Evolutionary conservation across 352 stramenopile species (phyloP).

Genomic region (Salisapilia sapeloensis): DNA sequence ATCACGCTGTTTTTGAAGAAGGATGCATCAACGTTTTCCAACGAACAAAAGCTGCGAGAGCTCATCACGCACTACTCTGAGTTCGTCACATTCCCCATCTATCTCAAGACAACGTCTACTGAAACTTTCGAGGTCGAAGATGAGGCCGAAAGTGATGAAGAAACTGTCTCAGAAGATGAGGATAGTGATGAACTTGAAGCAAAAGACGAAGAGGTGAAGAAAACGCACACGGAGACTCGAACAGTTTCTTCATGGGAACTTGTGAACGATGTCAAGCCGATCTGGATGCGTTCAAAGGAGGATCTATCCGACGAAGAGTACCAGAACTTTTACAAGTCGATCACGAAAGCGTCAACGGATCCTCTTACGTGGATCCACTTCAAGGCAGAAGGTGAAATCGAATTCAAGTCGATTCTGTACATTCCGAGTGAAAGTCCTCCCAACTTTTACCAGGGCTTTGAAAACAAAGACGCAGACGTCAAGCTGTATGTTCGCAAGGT

Average conservation of each 20-base stretch:
- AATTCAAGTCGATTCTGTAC: slow-evolving; percentile 99
- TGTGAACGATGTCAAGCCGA: slow-evolving; percentile 95
- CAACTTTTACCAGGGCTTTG: slow-evolving; percentile 84
- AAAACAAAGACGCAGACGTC: slow-evolving; percentile 85
- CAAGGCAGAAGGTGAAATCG: slow-evolving; percentile 98
- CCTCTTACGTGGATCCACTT: slow-evolving; percentile 98
- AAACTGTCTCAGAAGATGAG: slow-evolving; percentile 47
- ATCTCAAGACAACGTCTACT: slow-evolving; percentile 88
- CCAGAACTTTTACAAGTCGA: slow-evolving; percentile 95
- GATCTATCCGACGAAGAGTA: slow-evolving; percentile 98
- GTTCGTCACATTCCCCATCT: slow-evolving; percentile 99
- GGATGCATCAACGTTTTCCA: slow-evolving; percentile 92
- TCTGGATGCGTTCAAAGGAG: slow-evolving; percentile 95
- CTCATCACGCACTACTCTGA: slow-evolving; percentile 97
- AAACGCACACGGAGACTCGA: slow-evolving; percentile 79
- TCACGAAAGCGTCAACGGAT: slow-evolving; percentile 85
- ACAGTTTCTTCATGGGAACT: slow-evolving; percentile 92
- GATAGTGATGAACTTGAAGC: slow-evolving; percentile 53
- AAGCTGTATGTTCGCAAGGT: slow-evolving; percentile 99
- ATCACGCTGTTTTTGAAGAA: slow-evolving; percentile 99
- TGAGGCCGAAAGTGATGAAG: slow-evolving; percentile 37
- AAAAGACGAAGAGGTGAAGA: slow-evolving; percentile 71
- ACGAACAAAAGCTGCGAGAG: slow-evolving; percentile 87
- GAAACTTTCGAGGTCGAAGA: slow-evolving; percentile 85
- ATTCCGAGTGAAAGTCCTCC: slow-evolving; percentile 79